These are phyloP conservation scores for Vachellia pachyceras DNA, from an alignment of 306 rosid species.

Conservation along the genomic window DNA sequence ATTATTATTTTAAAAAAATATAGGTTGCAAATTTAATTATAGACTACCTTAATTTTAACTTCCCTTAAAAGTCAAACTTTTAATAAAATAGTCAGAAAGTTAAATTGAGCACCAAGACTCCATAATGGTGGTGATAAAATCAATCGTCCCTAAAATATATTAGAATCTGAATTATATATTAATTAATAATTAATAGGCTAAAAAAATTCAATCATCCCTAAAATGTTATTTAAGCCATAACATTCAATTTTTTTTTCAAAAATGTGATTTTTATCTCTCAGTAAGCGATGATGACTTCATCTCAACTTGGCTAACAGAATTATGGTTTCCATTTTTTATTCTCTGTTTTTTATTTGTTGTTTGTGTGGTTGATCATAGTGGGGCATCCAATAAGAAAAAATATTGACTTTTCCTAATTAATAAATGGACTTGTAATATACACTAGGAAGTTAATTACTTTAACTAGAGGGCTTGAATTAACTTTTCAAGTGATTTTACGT, in stretches of 20 bases:
- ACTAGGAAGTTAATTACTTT: too few species aligned
- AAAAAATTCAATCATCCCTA: too few species aligned
- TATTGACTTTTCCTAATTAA: too few species aligned
- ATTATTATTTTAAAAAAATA: too few species aligned
- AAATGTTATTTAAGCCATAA: constrained; percentile 12
- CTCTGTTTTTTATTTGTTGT: background rate
- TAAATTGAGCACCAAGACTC: background rate
- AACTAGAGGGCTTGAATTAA: too few species aligned
- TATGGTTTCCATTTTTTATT: background rate
- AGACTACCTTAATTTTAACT: too few species aligned
- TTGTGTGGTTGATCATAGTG: constrained; percentile 20
- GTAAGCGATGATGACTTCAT: constrained; percentile 26
- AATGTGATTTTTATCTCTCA: constrained; percentile 33
- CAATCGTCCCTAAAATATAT: constrained; percentile 16
- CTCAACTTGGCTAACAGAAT: constrained; percentile 33
- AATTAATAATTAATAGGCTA: constrained; percentile 10
- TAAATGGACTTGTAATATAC: too few species aligned
- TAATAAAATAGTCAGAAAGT: too few species aligned
- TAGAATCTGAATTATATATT: constrained; percentile 1
- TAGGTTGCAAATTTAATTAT: too few species aligned
- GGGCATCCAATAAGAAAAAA: too few species aligned
- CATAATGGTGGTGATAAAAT: constrained; percentile 1
- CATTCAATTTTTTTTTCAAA: constrained; percentile 35
- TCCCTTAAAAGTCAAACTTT: too few species aligned
- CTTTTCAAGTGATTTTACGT: too few species aligned